A percentile compares a stretch with the other conserved stretches of the same genome.
These are phyloP conservation scores for Fusarium nisikadoi DNA, from an alignment of 2,329 filamentous ascomycete species.

Conservation along the genomic window DNA sequence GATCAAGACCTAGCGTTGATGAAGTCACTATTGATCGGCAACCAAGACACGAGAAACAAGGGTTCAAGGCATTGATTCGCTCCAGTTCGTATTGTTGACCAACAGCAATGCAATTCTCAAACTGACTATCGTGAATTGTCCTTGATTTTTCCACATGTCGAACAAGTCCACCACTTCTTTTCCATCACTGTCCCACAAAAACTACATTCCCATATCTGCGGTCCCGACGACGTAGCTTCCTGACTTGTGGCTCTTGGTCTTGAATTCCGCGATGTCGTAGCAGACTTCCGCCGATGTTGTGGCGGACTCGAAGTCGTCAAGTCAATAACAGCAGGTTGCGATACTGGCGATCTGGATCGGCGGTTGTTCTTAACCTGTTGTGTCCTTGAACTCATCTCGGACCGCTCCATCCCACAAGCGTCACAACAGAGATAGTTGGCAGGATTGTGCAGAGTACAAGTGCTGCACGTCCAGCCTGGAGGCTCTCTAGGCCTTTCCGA, in stretches of 20 bases:
- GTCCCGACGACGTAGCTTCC: constrained; percentile 21
- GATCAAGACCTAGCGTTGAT: constrained; percentile 13
- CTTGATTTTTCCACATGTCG: constrained; percentile 65
- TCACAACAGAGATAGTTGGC: constrained; percentile 63
- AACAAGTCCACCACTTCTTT: constrained; percentile 67
- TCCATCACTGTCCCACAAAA: constrained; percentile 64
- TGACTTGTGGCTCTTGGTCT: constrained; percentile 9
- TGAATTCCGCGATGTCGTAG: neutral
- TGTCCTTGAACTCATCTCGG: constrained; percentile 18
- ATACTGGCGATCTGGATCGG: constrained; percentile 27
- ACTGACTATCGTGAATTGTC: constrained; percentile 53
- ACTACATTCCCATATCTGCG: constrained; percentile 61
- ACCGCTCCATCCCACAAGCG: constrained; percentile 62
- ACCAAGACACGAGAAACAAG: constrained; percentile 15
- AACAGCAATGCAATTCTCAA: constrained; percentile 1
- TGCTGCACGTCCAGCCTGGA: constrained; percentile 61
- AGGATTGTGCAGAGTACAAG: constrained; percentile 69
- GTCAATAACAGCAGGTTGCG: constrained; percentile 45
- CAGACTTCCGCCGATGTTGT: constrained; percentile 22
- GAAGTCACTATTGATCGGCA: constrained; percentile 38
- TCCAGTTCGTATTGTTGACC: constrained; percentile 9
- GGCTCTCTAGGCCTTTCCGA: constrained; percentile 12
- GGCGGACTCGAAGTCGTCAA: constrained; percentile 51
- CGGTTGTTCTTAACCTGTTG: constrained; percentile 27
- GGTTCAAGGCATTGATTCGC: constrained; percentile 23